phyloP scores from a whole-genome alignment of 306 rosid species.

The Rosa chinensis region DNA sequence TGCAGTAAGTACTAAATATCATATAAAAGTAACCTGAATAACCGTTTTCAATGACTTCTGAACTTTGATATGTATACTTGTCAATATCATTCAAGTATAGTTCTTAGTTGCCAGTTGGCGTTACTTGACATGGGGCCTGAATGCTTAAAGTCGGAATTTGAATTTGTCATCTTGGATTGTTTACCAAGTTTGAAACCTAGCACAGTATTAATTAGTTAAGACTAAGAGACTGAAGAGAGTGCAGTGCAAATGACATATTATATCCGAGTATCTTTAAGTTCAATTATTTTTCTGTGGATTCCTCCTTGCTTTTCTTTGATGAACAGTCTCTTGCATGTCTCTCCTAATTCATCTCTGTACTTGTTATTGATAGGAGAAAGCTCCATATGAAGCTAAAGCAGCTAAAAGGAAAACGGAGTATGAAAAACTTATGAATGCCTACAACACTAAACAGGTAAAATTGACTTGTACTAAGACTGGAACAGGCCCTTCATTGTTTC shows the following conservation, averaged over 20 bases:
- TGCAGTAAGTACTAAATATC: constrained; percentile 16
- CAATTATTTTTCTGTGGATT: background rate
- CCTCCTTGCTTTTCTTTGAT: background rate
- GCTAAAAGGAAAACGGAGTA: constrained; percentile 24
- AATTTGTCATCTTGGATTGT: constrained; percentile 13
- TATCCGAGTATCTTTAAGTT: background rate
- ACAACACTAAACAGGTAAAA: constrained; percentile 23
- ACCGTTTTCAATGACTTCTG: constrained; percentile 7
- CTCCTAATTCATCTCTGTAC: background rate
- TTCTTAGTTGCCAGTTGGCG: background rate
- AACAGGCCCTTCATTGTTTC: background rate
- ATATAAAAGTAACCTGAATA: background rate
- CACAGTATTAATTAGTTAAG: constrained; percentile 8
- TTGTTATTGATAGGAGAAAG: constrained; percentile 16
- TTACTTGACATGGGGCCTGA: background rate
- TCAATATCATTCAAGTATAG: background rate
- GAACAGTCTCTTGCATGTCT: background rate
- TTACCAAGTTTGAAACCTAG: background rate
- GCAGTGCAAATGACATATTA: background rate
- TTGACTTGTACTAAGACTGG: background rate
- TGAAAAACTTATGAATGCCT: constrained; percentile 25
- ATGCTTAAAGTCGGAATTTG: constrained; percentile 5
- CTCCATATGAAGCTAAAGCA: constrained; percentile 27
- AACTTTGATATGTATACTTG: background rate
- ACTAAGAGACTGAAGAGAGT: background rate